A percentile compares a stretch with the other conserved stretches of the same genome.
Conservation (phyloP, 2,329 filamentous ascomycete genomes). For the Chrysoporthe austroafricana region DNA sequence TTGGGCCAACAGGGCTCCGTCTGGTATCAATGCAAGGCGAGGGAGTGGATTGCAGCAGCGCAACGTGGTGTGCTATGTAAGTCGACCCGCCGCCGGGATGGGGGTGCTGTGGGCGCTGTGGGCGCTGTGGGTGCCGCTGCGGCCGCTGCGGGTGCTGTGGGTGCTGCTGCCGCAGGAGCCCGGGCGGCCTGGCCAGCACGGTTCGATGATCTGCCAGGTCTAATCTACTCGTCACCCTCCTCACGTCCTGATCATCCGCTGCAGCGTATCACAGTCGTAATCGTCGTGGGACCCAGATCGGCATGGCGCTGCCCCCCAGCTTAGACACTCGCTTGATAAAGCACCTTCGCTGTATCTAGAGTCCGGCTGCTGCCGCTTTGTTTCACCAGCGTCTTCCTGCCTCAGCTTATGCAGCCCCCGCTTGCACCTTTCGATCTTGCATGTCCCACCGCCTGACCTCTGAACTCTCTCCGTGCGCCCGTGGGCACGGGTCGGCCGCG, state of each 20-base stretch:
- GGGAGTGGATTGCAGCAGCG: neutral
- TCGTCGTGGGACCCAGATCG: too few species aligned
- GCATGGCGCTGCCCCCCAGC: too few species aligned
- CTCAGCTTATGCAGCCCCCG: neutral
- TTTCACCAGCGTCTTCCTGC: neutral
- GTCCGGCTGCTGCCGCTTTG: neutral
- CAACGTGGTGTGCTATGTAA: neutral
- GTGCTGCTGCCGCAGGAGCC: neutral
- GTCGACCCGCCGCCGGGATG: neutral
- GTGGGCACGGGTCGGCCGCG: neutral
- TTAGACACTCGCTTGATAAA: too few species aligned
- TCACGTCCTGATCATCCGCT: too few species aligned
- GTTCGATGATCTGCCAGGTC: too few species aligned
- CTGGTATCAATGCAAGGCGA: conserved; percentile 4
- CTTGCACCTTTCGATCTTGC: neutral
- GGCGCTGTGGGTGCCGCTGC: neutral
- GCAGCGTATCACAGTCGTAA: neutral
- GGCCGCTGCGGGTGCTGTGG: neutral
- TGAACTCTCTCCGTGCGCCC: neutral
- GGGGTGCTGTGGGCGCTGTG: neutral
- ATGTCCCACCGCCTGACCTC: neutral
- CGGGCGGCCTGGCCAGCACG: too few species aligned
- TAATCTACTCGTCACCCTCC: too few species aligned
- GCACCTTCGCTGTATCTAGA: too few species aligned
- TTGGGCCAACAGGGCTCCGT: neutral